Conservation (phyloP, 2,329 filamentous ascomycete genomes). For the Ceratocystis harringtonii region DNA sequence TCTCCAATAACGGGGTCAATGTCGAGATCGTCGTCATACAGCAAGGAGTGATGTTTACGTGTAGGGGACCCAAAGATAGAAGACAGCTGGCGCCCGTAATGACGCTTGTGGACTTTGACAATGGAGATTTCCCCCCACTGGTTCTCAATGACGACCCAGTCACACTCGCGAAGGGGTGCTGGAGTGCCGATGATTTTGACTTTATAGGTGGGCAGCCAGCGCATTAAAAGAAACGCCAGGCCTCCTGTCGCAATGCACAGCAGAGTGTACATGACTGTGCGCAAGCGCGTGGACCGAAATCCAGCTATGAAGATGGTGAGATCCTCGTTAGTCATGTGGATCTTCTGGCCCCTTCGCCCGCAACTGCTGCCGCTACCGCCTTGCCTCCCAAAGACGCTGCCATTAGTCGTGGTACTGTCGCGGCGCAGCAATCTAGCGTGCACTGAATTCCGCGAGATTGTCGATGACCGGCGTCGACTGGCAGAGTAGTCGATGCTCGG, state of each 20-base stretch:
- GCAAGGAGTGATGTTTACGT: constrained; percentile 42
- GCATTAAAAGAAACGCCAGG: constrained; percentile 66
- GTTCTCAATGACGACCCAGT: constrained; percentile 93
- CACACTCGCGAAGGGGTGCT: constrained; percentile 54
- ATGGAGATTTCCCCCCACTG: constrained; percentile 88
- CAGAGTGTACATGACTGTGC: constrained; percentile 52
- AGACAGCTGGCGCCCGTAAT: constrained; percentile 41
- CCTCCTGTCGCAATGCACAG: constrained; percentile 62
- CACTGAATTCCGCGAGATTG: constrained; percentile 39
- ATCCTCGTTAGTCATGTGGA: constrained; percentile 87
- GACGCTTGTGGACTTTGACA: constrained; percentile 45
- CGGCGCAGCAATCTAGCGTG: constrained; percentile 54
- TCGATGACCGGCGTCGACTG: constrained; percentile 48
- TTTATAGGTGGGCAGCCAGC: constrained; percentile 83
- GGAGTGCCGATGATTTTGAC: constrained; percentile 58
- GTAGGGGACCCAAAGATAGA: constrained; percentile 50
- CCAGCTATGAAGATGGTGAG: constrained; percentile 86
- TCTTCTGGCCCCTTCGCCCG: constrained; percentile 54
- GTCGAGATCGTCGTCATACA: constrained; percentile 49
- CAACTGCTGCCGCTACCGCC: neutral
- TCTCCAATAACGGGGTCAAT: constrained; percentile 62
- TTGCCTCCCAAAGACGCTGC: constrained; percentile 48
- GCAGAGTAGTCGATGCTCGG: constrained; percentile 32
- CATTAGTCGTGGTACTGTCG: constrained; percentile 54
- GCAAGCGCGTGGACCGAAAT: constrained; percentile 61